Evolutionary conservation across 2,329 filamentous ascomycete genomes (phyloP), one percentile per base, ranked within the genome.

Genomic region (Rutstroemia sp.): DNA sequence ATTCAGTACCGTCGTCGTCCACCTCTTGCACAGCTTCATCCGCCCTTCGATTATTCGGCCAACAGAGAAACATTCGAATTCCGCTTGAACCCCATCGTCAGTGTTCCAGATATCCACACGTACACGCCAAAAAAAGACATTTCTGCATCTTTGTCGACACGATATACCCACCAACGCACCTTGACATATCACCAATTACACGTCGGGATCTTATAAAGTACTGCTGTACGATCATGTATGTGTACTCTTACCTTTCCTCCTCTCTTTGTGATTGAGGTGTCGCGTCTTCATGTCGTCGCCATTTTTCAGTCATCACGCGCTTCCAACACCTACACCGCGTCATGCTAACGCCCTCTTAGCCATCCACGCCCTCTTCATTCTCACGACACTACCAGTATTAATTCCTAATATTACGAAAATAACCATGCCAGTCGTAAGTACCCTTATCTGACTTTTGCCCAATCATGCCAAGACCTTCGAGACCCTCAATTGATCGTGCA

Each of bases 371-470:
- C 7, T 48, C 40, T 48, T 59, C 34, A 48, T 39, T 58, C 51
- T 34, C 36, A 58, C 58, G 58, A 58, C 59, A 58, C 60, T 61
- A 36, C 30, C 49, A 53, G 54, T 52, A 38, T 47, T 66, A 66
- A 69, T 68, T 67, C 75, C 71, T 68, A 68, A 66, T 66, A 62
- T 48, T 39, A 53, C 51, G 39, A 47, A 30, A 59, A 52, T 40
- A 58, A 63, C 56, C 65, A 83, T 83, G 80, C 78, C 78, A 74
- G 76, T 77, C 66, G 79, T 82, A 77, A 76, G 78, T 76, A 54
- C 70, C 65, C 51, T 52, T 5, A 7, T 49, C n/a, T 4, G 21
- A 51, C 12, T 17, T 25, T 25, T 17, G 23, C 21, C 7, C 30
- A 34, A 19, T 50, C n/a, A 25, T 51, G 39, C 19, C 21, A 51